Conservation (phyloP, 306 rosid species). For the Mimosa pudica region DNA sequence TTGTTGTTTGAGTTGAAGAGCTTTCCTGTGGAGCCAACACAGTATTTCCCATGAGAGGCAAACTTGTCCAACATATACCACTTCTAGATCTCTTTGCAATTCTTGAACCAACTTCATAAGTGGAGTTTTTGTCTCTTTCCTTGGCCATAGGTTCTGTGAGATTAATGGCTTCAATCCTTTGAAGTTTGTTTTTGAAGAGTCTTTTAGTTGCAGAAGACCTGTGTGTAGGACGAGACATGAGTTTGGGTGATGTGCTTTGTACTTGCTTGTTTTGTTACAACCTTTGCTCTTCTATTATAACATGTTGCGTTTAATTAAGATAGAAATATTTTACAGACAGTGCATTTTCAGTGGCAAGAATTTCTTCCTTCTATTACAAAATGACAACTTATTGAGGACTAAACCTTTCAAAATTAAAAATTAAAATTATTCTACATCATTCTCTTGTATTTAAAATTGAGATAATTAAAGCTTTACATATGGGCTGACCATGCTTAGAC, state of each 20-base stretch:
- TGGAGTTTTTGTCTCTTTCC: conserved; percentile 54
- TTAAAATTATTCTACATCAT: background rate
- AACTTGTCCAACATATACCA: conserved; percentile 87
- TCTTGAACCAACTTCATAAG: conserved; percentile 55
- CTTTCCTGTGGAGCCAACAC: conserved; percentile 83
- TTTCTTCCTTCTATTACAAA: background rate
- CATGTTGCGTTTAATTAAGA: background rate
- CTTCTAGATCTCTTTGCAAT: conserved; percentile 71
- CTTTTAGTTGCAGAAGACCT: conserved; percentile 80
- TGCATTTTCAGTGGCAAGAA: background rate
- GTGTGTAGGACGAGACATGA: background rate
- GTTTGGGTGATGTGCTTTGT: background rate
- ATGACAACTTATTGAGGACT: background rate
- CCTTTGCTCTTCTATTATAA: background rate
- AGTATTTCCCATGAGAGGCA: conserved; percentile 98
- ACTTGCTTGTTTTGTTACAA: background rate
- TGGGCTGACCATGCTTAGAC: background rate
- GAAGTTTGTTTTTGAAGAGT: conserved; percentile 48
- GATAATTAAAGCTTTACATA: background rate
- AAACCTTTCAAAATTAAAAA: too few relatives aligned
- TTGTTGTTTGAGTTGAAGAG: conserved; percentile 55
- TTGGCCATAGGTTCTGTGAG: conserved; percentile 56
- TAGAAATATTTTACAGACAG: background rate
- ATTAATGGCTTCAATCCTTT: conserved; percentile 49
- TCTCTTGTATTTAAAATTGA: background rate